Evolutionary conservation across 2,329 filamentous ascomycete species (phyloP).

Genomic region (Fusarium zealandicum): DNA sequence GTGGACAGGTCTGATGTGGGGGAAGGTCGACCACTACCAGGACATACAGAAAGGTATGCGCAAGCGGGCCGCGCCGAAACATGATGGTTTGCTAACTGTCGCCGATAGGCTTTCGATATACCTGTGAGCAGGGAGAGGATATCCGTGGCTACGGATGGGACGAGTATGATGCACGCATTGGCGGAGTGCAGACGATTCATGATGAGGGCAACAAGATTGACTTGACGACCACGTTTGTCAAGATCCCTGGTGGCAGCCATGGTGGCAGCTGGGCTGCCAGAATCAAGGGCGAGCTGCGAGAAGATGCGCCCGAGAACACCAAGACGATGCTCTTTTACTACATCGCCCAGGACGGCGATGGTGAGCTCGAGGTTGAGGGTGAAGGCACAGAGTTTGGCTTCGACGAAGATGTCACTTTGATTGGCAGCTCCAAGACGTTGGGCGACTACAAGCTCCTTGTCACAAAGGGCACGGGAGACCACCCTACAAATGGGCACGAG

Average conservation of each 20-base stretch:
- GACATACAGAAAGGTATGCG: conserved; percentile 75
- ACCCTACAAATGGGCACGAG: conserved; percentile 70
- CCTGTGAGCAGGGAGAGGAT: conserved; percentile 92
- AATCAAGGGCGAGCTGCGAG: conserved; percentile 80
- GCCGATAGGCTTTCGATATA: conserved; percentile 79
- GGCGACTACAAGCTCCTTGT: conserved; percentile 82
- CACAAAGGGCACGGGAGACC: conserved; percentile 70
- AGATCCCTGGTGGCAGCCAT: conserved; percentile 83
- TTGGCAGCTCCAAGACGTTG: conserved; percentile 73
- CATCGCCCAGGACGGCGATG: conserved; percentile 79
- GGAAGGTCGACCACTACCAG: conserved; percentile 78
- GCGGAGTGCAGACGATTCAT: conserved; percentile 88
- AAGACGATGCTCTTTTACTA: conserved; percentile 86
- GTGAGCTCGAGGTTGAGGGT: conserved; percentile 64
- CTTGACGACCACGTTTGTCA: conserved; percentile 92
- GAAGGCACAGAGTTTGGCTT: conserved; percentile 60
- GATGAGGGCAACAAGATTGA: conserved; percentile 89
- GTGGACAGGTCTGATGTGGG: conserved; percentile 87
- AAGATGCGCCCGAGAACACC: conserved; percentile 70
- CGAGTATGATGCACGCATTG: conserved; percentile 88
- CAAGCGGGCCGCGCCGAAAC: neutral
- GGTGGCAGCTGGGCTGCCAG: conserved; percentile 93
- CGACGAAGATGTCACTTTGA: conserved; percentile 69
- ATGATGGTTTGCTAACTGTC: conserved; percentile 9
- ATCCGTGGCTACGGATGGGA: conserved; percentile 99